Evolutionary conservation across 805 yeast species (phyloP), one percentile per base, ranked within the genome.

Genomic region (Yamadazyma kitorensis): DNA sequence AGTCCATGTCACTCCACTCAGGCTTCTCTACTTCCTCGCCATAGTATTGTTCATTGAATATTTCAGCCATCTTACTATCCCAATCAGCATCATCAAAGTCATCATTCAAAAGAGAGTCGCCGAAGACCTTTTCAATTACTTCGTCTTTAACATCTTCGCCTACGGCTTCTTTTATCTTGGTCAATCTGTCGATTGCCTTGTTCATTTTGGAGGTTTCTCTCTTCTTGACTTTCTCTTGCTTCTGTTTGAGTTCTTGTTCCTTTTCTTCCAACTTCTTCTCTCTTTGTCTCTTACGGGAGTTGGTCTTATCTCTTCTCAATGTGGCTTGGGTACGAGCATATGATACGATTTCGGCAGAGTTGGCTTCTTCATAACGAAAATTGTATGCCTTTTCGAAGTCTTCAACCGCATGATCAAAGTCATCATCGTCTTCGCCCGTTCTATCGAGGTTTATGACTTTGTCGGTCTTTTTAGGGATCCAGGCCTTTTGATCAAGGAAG

Each of bases 261-360:
- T 71, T 75, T 31, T 63, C 70, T 28, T 77, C 82, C 30, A 66
- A 73, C 57, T 80, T 77, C 54, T 72, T 75, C 27, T 86, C 86
- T 66, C 98, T 80, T 59, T 81, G 82, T 59, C 81, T 78, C 67
- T 87, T 87, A 49, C 98, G 77, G 9, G 83, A 59, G 47, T 80
- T 77, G 40, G 80, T 72, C 33, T 78, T 80, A 14, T 82, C 78
- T 54, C 98, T 74, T 64, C 98, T 80, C 53, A 88, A 71, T 0
- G 98, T 87, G 16, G 93, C 95, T 60, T 88, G 96, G 27, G 70
- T 82, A 74, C 98, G 87, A 2, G 98, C 97, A 65, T 91, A 93
- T 12, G 95, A 82, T 13, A 89, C 82, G 57, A 93, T 86, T 51
- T 91, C 96, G 0, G 91, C 86, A 5, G 96, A 75, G 45, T 80